Evolutionary conservation across 2,329 filamentous ascomycete genomes (phyloP), one percentile per base, ranked within the genome.

Genomic region (Thielaviopsis ethacetica): DNA sequence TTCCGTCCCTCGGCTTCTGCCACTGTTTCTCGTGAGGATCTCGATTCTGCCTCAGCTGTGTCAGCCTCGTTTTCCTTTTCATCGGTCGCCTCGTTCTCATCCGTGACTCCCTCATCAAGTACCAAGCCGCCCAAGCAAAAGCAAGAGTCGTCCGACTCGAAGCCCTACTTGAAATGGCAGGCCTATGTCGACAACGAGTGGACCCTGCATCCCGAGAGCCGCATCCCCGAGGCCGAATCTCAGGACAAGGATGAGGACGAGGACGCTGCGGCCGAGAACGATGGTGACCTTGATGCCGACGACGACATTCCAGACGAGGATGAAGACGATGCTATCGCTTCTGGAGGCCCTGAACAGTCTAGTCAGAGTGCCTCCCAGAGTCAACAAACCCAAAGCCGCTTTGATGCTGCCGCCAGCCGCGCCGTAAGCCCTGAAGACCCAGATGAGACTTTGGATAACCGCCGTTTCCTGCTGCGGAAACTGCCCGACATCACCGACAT

Each of bases 151-250:
- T 41, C 67, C 54, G 61, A 63, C 5, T 68, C 38, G n/a, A 69
- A 70, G 2, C 67, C 68, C 22, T 74, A 71, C 69, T 65, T 70
- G 21, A 63, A 72, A 49, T 65, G 75, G 9, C 74, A 70, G 1
- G 71, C 73, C 3, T 75, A 73, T 55, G 60, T 75, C 7, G 67
- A 70, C 30, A 70, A 68, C 17, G 71, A 74, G 59, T 71, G 66
- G 57, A 62, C 70, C 24, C 62, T 66, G 1, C 73, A 74, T 52
- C 73, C 73, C 1, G 72, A 73, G 58, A 71, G 61, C 41, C 62
- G 62, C 15, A 27, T 62, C 21, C 62, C 61, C 10, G 56, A 64
- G 6, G 64, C 63, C 4, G 63, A 67, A 30, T 54, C 52, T 1
- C 63, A 67, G 1, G 64, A 62, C n/a, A 61, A 62, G 3, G 62